Evolutionary conservation across 2,329 filamentous ascomycete species (phyloP), one percentile per base, ranked within the genome.

Genomic region (Plenodomus lindquistii): DNA sequence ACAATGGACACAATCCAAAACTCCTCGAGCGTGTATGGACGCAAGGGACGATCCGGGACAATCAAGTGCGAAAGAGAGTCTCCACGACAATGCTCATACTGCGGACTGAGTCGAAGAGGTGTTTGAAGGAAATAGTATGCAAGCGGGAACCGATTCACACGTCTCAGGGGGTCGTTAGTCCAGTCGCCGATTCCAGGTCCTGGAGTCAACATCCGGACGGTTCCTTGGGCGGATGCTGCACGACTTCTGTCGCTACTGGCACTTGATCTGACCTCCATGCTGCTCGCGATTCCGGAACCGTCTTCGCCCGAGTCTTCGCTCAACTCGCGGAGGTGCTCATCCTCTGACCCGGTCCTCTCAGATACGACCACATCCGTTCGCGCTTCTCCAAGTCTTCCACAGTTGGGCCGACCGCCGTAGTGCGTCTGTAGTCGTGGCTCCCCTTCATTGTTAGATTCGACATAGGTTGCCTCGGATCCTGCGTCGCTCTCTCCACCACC

Each of bases 81-180:
- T 10, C 67, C 66, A 29, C 66, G 62, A 42, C 64, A 67, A 37
- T 65, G 59, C 22, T 62, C 59, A 19, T 52, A 55, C 49, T 70
- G 60, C n/a, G 63, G 56, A 18, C 61, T 70, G 13, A 71, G 48
- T 8, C 65, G 58, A 24, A 71, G 55, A 2, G 67, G 68, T 8
- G 35, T 59, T 13, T 38, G 55, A 3, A 56, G 38, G 27, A 70
- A 69, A 37, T 62, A 48, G 45, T 70, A 66, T 10, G 47, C 50
- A 6, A 39, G 38, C 4, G 54, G 48, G 20, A 50, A 21, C 10
- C 24, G 31, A 36, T 40, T 42, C 2, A 27, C 40, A 16, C 35
- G 27, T 20, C 7, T 42, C 19, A 40, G 20, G 9, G 18, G 39
- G 40, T 46, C 16, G 29, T 13, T 37, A 11, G 40, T 31, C 57